A percentile compares a stretch with the other conserved stretches of the same genome.
These are phyloP conservation scores for Stagonosporopsis tanaceti DNA, from an alignment of 2,329 filamentous ascomycete genomes.

Conservation along the genomic window DNA sequence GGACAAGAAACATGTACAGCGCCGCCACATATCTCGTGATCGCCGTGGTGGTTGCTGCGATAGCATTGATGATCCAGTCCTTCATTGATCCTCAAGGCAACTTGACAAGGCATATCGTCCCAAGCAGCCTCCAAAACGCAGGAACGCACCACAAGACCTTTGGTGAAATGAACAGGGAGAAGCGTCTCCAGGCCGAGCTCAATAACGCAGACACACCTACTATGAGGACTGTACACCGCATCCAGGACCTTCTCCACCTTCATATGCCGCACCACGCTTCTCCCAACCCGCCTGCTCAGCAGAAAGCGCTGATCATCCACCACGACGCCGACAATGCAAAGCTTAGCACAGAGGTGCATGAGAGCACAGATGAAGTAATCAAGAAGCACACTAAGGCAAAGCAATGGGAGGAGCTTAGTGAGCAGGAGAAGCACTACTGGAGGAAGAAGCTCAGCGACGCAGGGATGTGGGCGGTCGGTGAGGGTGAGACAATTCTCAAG, in stretches of 20 bases:
- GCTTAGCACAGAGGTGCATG: slow-evolving; percentile 53
- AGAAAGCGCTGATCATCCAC: slow-evolving; percentile 54
- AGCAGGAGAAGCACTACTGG: slow-evolving; percentile 72
- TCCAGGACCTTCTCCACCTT: slow-evolving; percentile 44
- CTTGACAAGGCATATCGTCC: slow-evolving; percentile 61
- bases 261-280: slow-evolving; percentile 29
- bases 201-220: slow-evolving; percentile 39
- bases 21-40: slow-evolving; percentile 66
- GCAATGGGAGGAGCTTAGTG: slow-evolving; percentile 75
- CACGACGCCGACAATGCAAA: slow-evolving; percentile 48
- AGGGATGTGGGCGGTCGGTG: slow-evolving; percentile 79
- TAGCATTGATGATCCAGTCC: slow-evolving; percentile 68
- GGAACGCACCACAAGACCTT: slow-evolving; percentile 39
- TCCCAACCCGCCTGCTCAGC: slow-evolving; percentile 18
- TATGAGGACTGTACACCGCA: slow-evolving; percentile 37
- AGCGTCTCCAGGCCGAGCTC: slow-evolving; percentile 34
- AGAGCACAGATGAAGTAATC: slow-evolving; percentile 41
- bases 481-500: slow-evolving; percentile 79
- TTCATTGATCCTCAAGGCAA: slow-evolving; percentile 61
- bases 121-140: slow-evolving; percentile 56
- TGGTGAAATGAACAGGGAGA: slow-evolving; percentile 38
- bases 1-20: slow-evolving; percentile 57
- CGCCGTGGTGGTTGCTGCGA: slow-evolving; percentile 65
- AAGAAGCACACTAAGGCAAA: slow-evolving; percentile 59
- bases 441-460: slow-evolving; percentile 72